These are phyloP conservation scores for Chalciporus pseudorubinellus DNA, from an alignment of 768 basidiomycete species.

Conservation along the genomic window DNA sequence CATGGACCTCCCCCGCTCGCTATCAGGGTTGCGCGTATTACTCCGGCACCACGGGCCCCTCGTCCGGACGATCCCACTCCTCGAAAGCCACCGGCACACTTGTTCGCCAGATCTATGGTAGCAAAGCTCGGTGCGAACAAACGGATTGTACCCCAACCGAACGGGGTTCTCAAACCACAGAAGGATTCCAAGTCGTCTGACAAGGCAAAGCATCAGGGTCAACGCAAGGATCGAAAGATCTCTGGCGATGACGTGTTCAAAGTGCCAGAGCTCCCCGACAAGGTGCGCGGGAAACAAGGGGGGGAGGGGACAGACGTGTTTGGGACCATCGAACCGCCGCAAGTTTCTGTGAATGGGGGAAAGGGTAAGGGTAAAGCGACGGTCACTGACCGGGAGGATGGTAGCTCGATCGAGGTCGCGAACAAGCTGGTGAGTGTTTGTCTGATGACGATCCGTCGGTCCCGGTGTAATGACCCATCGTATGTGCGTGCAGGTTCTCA, in stretches of 20 bases:
- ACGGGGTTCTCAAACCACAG: slow-evolving; percentile 1
- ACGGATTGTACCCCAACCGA: slow-evolving; percentile 18
- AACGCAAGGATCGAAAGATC: slow-evolving; percentile 13
- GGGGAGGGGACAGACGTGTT: slow-evolving; percentile 30
- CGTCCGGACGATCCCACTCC: slow-evolving; percentile 81
- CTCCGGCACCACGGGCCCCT: slow-evolving; percentile 42
- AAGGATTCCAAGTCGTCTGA: not conserved
- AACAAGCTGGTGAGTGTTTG: slow-evolving; percentile 57
- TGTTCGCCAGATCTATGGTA: slow-evolving; percentile 11
- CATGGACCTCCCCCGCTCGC: slow-evolving; percentile 25
- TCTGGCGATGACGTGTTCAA: slow-evolving; percentile 36
- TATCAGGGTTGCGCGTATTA: slow-evolving; percentile 58
- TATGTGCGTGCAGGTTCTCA: slow-evolving; percentile 30
- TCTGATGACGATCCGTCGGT: not conserved
- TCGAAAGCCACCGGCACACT: slow-evolving; percentile 54
- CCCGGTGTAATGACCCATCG: not conserved
- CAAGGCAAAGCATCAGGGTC: slow-evolving; percentile 6
- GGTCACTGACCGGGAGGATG: slow-evolving; percentile 24
- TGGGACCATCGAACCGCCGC: slow-evolving; percentile 22
- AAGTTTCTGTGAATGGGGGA: slow-evolving; percentile 15
- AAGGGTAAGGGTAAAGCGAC: slow-evolving; percentile 40
- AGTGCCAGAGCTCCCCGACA: slow-evolving; percentile 46
- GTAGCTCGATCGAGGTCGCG: slow-evolving; percentile 45
- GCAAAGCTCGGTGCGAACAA: slow-evolving; percentile 20
- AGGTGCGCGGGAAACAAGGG: slow-evolving; percentile 17